Percentiles rank a stretch among this genome's conserved stretches.
These are phyloP conservation scores for Linum usitatissimum DNA, from an alignment of 345 rosid genomes.

Conservation along the genomic window DNA sequence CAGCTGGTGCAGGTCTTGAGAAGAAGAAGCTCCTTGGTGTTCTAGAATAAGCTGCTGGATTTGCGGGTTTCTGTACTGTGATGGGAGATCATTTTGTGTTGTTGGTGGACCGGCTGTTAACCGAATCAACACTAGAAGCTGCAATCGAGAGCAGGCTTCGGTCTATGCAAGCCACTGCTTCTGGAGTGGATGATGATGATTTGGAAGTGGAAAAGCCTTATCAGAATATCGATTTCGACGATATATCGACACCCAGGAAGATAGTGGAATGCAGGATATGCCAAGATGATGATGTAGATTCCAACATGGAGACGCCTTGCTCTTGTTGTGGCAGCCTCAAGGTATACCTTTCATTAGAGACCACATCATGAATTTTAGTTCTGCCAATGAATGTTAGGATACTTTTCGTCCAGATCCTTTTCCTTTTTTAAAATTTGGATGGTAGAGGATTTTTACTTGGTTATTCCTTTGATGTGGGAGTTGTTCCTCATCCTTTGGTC, in stretches of 20 bases:
- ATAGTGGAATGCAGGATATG: conserved; percentile 86
- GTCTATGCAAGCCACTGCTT: conserved; percentile 29
- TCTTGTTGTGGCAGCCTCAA: conserved; percentile 87
- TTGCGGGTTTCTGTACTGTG: neutral
- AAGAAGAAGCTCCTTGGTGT: conserved; percentile 6
- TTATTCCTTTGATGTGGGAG: too few species aligned
- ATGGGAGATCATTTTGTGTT: conserved; percentile 98
- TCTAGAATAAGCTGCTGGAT: neutral
- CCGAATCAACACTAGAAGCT: conserved; percentile 72
- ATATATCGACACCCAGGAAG: conserved; percentile 28
- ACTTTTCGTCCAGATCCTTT: too few species aligned
- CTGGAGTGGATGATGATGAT: conserved; percentile 15
- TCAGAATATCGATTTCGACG: conserved; percentile 32
- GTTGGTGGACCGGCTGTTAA: conserved; percentile 72
- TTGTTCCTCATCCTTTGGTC: too few species aligned
- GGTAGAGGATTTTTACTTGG: too few species aligned
- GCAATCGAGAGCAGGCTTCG: conserved; percentile 68
- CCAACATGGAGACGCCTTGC: conserved; percentile 88
- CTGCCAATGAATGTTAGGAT: too few species aligned
- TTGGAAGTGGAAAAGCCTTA: conserved; percentile 18
- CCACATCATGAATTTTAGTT: neutral
- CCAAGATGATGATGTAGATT: conserved; percentile 79
- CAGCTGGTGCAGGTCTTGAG: too few species aligned
- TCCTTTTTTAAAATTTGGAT: too few species aligned
- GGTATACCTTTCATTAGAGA: conserved; percentile 28